Evolutionary conservation across 495 filamentous ascomycete species (phyloP).

Genomic region (Pyrenula aspistea): DNA sequence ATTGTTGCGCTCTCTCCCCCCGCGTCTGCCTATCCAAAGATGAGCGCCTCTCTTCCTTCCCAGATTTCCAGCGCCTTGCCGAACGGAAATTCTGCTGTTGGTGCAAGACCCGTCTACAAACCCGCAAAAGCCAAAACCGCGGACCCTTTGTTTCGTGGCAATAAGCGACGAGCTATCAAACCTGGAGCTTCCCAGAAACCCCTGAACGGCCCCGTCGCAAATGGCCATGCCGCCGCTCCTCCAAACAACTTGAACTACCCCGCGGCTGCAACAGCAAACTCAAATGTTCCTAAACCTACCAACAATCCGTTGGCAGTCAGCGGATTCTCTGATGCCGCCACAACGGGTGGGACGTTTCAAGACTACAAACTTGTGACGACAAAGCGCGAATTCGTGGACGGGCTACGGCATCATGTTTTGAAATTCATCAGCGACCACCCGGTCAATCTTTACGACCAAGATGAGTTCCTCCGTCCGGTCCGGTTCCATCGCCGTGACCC

Average conservation of each 20-base stretch:
- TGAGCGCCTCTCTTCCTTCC: background rate
- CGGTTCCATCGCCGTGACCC: slow-evolving; percentile 82
- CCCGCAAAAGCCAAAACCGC: slow-evolving; percentile 28
- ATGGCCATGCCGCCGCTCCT: slow-evolving; percentile 15
- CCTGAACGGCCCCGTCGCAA: slow-evolving; percentile 10
- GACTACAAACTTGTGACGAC: slow-evolving; percentile 72
- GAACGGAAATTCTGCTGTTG: background rate
- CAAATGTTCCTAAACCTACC: slow-evolving; percentile 6
- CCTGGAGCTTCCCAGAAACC: slow-evolving; percentile 13
- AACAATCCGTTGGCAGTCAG: slow-evolving; percentile 31
- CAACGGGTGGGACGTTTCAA: slow-evolving; percentile 29
- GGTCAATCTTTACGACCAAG: slow-evolving; percentile 62
- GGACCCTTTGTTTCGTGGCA: slow-evolving; percentile 59
- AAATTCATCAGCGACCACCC: slow-evolving; percentile 51
- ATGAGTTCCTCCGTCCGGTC: slow-evolving; percentile 78
- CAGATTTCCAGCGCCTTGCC: background rate
- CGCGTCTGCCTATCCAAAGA: too few species aligned
- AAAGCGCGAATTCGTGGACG: slow-evolving; percentile 66
- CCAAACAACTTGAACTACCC: background rate
- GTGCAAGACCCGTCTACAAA: background rate
- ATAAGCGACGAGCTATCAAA: slow-evolving; percentile 29
- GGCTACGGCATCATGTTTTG: slow-evolving; percentile 76
- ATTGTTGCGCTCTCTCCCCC: too few species aligned
- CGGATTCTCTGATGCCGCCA: slow-evolving; percentile 48
- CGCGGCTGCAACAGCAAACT: background rate